Base-by-base conservation (phyloP, 2,329 filamentous ascomycete species). In the Calonectria multiphialidica region DNA sequence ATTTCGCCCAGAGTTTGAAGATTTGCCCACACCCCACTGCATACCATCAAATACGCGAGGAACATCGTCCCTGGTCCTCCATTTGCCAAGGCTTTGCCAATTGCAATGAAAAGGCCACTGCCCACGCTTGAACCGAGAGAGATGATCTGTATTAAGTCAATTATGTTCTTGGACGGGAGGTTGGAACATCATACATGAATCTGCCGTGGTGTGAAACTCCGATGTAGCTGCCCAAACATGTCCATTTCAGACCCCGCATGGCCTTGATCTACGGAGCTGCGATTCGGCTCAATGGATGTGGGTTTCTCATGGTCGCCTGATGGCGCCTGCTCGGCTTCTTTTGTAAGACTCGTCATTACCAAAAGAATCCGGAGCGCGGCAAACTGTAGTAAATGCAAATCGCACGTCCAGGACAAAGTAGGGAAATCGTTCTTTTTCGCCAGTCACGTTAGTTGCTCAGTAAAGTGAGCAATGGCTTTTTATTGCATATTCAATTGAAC, bases 171-270 rank as follows among this genome's bases (percentile, higher is more conserved):
- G 6, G 15, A 5, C 12, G 53, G 23, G 16, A 33, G 5, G 9
- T 7, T 18, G 1, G 3, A 21, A n/a, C 4, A 3, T 28, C 73
- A 59, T 73, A 72, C 75, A 28, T 77, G 76, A 5, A 77, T 72
- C 66, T 77, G 75, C 6, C 71, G 66, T 16, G 73, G 73, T 2
- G 72, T 72, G 18, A 77, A 77, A 15, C 69, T 76, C 21, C 76
- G 71, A 42, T 76, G 76, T 25, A 77, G 75, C 21, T 73, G 44
- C 6, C 76, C 75, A 57, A 53, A 65, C 6, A 37, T 23, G 15
- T 68, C 37, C 3, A 40, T 45, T 6, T 62, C 57, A 15, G 45
- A 25, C 5, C 42, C 45, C 13, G 61, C n/a, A 9, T 68, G 66
- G 18, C 66, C 66, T 18, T 68, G 57, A 6, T 68, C 66, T 7